phyloP scores from a whole-genome alignment of 768 basidiomycete species.

The Trametes punicea region DNA sequence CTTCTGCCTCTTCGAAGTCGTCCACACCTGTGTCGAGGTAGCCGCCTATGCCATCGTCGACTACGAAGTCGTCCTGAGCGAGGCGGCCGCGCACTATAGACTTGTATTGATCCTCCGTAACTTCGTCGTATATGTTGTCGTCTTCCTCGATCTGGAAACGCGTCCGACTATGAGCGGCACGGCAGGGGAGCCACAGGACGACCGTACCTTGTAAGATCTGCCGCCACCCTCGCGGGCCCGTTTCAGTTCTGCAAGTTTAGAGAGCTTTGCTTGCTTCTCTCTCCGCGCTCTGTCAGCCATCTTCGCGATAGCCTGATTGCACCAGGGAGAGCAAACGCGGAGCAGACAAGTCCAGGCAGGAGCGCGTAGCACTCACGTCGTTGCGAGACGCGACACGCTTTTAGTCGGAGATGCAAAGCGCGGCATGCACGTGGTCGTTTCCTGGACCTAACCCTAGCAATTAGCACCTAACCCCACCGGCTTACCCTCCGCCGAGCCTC shows the following conservation, averaged over 20 bases:
- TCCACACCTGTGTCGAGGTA: slow-evolving; percentile 98
- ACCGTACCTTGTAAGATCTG: slow-evolving; percentile 54
- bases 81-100: slow-evolving; percentile 80
- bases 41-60: slow-evolving; percentile 87
- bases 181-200: slow-evolving; percentile 15
- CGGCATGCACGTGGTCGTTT: slow-evolving; percentile 16
- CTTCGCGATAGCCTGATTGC: no score
- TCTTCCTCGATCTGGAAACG: slow-evolving; percentile 49
- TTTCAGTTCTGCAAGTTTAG: slow-evolving; percentile 59
- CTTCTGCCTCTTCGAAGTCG: slow-evolving; percentile 71
- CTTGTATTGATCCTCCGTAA: slow-evolving; percentile 86
- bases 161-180: slow-evolving; percentile 4
- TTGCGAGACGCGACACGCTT: slow-evolving; percentile 25
- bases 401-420: slow-evolving; percentile 30
- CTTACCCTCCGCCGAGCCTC: neutral
- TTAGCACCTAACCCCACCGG: slow-evolving; percentile 8
- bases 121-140: slow-evolving; percentile 78
- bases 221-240: slow-evolving; percentile 56
- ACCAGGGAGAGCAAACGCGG: no score
- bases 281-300: slow-evolving; percentile 31
- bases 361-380: slow-evolving; percentile 22
- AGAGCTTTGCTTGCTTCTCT: slow-evolving; percentile 30
- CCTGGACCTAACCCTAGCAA: slow-evolving; percentile 3
- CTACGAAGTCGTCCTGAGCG: slow-evolving; percentile 89
- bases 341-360: neutral